Evolutionary conservation across 2,329 filamentous ascomycete species (phyloP).

Genomic region (Claviceps sp.): DNA sequence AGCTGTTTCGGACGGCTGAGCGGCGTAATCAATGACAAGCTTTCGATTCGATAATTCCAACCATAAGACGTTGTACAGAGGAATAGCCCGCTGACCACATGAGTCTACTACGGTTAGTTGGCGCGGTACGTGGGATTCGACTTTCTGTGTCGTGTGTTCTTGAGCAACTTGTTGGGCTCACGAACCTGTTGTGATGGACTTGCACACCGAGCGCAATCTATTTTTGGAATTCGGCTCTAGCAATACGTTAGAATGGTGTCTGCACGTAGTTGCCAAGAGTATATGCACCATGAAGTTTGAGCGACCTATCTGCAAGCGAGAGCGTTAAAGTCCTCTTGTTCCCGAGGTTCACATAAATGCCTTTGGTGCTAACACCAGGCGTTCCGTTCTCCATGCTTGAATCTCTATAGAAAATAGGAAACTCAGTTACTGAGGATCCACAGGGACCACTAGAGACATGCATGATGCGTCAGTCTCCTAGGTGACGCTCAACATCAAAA

Average conservation of each 20-base stretch:
- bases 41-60: slow-evolving; percentile 48
- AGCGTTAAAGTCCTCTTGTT: slow-evolving; percentile 18
- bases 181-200: slow-evolving; percentile 4
- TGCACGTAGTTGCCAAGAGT: neutral
- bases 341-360: slow-evolving; percentile 17
- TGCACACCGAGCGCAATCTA: slow-evolving; percentile 5
- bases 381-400: slow-evolving; percentile 9
- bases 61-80: slow-evolving; percentile 77
- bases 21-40: slow-evolving; percentile 61
- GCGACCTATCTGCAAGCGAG: slow-evolving; percentile 15
- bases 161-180: neutral
- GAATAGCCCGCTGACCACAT: slow-evolving; percentile 33
- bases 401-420: neutral
- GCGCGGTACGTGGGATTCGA: neutral
- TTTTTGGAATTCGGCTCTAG: slow-evolving; percentile 3
- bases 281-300: slow-evolving; percentile 22
- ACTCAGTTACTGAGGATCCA: neutral
- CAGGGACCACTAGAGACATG: neutral
- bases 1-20: slow-evolving; percentile 41
- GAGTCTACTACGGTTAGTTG: slow-evolving; percentile 9
- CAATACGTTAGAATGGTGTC: slow-evolving; percentile 1
- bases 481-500: neutral
- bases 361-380: slow-evolving; percentile 6
- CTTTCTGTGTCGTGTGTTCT: neutral
- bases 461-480: neutral